Evolutionary conservation across 108 stramenopile species (phyloP).

Genomic region (Asterionellopsis glacialis): DNA sequence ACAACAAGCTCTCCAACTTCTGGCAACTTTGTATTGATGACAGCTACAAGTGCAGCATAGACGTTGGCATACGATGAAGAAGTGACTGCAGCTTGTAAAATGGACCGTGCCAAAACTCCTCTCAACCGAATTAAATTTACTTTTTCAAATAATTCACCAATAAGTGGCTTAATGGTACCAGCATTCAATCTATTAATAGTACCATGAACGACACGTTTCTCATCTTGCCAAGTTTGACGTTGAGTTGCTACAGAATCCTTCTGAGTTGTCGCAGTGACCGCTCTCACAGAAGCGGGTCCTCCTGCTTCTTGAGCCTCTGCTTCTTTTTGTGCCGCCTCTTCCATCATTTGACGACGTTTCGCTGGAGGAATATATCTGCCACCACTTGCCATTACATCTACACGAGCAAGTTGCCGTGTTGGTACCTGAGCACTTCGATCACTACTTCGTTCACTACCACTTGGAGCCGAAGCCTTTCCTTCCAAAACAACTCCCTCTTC

Average conservation of each 20-base stretch:
- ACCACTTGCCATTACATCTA: not conserved
- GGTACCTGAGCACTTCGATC: no score
- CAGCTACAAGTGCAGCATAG: slow-evolving; percentile 92
- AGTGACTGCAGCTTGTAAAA: slow-evolving; percentile 86
- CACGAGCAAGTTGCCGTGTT: no score
- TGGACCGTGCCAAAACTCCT: slow-evolving; percentile 81
- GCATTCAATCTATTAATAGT: slow-evolving; percentile 94
- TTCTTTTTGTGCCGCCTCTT: slow-evolving; percentile 20
- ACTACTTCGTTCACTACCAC: no score
- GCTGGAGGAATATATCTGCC: slow-evolving; percentile 58
- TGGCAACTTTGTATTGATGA: slow-evolving; percentile 96
- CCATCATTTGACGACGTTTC: slow-evolving; percentile 44
- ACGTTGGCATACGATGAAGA: slow-evolving; percentile 76
- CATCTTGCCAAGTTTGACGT: slow-evolving; percentile 82
- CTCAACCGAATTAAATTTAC: slow-evolving; percentile 94
- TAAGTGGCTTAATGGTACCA: slow-evolving; percentile 87
- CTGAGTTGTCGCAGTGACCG: not conserved
- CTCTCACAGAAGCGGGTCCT: not conserved
- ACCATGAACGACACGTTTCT: slow-evolving; percentile 93
- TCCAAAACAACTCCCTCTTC: no score
- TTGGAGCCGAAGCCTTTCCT: no score
- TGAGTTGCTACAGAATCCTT: slow-evolving; percentile 30
- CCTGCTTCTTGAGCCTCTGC: not conserved
- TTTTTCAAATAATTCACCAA: slow-evolving; percentile 84
- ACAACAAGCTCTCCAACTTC: slow-evolving; percentile 94